Evolutionary conservation across 2,329 filamentous ascomycete genomes (phyloP), one percentile per base, ranked within the genome.

Genomic region (Talaromyces sp.): DNA sequence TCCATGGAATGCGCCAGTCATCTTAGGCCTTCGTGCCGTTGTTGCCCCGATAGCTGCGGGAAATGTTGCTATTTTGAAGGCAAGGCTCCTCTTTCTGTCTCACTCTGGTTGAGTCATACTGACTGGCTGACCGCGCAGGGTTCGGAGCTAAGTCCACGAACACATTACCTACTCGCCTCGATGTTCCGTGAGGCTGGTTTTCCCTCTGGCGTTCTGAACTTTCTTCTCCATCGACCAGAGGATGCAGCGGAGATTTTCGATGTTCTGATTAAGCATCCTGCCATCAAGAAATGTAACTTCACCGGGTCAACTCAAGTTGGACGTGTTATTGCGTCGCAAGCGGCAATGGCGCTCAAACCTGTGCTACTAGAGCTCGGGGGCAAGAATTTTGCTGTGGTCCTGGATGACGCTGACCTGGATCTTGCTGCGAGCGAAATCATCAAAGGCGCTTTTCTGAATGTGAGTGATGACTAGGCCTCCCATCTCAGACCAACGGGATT

Each of bases 31-130:
- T 27, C 75, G 81, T 35, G 74, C 79, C 0, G 75, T 89, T 13
- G 75, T 81, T 4, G 86, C 82, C 64, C 86, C 90, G 1, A 79
- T 93, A 4, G 84, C 83, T 1, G 84, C 84, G 0, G 89, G 89
- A 1, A 93, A 92, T 72, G 90, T 89, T 0, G 84, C 84, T n/a
- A 80, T 93, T 31, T 76, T 92, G 61, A 92, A 92, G 29, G 29
- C 29, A 29, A 64, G 11, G 67, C 66, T 61, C 13, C 31, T 19
- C 49, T 50, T 58, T 19, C 21, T 52, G 19, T 21, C n/a, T 29
- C 31, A 17, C 6, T 38, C 14, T 24, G 19, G 5, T 13, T 9
- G 9, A 24, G 29, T 29, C 29, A 29, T 29, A 29, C 29, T 29
- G 29, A 29, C 7, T 29, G 29, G 4, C n/a, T 29, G 29, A 29